These are phyloP conservation scores for Xylaria cubensis DNA, from an alignment of 495 filamentous ascomycete species.

Conservation along the genomic window DNA sequence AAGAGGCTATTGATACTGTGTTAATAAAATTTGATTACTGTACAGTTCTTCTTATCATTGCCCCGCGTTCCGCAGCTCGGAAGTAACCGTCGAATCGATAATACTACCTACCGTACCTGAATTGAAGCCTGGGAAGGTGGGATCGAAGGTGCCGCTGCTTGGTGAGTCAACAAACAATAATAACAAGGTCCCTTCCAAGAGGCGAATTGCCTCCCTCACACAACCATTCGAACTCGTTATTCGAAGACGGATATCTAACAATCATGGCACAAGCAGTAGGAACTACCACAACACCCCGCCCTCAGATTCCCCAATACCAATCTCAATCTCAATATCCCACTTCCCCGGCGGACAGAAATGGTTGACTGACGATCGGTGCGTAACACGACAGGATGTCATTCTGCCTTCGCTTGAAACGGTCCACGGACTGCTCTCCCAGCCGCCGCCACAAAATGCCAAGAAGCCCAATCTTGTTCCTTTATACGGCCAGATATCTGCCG, in stretches of 20 bases:
- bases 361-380: conserved; percentile 17
- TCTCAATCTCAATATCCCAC: neutral
- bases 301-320: neutral
- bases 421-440: conserved; percentile 37
- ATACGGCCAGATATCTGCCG: conserved; percentile 84
- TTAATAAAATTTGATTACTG: neutral
- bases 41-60: conserved; percentile 15
- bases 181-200: neutral
- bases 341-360: neutral
- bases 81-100: neutral
- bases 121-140: conserved; percentile 2
- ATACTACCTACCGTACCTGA: neutral
- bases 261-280: conserved; percentile 46
- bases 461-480: conserved; percentile 81
- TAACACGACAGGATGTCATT: conserved; percentile 37
- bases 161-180: conserved; percentile 26
- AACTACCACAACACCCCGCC: conserved; percentile 2
- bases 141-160: conserved; percentile 1
- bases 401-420: conserved; percentile 43
- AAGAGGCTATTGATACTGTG: conserved; percentile 6
- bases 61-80: conserved; percentile 22
- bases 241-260: neutral
- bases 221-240: neutral
- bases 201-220: conserved; percentile 25
- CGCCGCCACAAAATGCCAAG: conserved; percentile 31